Evolutionary conservation across 1,284 basidiomycete species (phyloP), one percentile per base, ranked within the genome.

Genomic region (Pseudozyma sp.): DNA sequence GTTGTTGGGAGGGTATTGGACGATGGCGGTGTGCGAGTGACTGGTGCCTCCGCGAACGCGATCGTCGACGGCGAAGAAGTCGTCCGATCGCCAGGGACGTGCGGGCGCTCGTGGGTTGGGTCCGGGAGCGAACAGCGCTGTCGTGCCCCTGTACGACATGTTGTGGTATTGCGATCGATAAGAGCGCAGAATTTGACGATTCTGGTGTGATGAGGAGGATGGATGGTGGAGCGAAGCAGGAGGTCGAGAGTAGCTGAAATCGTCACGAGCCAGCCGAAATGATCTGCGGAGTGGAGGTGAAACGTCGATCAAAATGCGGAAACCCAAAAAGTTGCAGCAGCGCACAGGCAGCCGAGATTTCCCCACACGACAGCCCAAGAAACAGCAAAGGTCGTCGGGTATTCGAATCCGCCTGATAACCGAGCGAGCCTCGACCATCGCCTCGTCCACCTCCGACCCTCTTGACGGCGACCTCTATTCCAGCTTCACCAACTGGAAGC

Each of bases 31-130:
- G 53, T 85, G 79, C 7, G 86, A 86, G 31, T 77, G 72, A n/a
- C 84, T 85, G 30, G 76, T 78, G 9, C 87, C 87, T 34, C 87
- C 86, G n/a, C 87, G 78, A 13, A 87, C 84, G 5, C 82, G 69
- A 67, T 87, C 87, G 72, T 87, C 85, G 24, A 87, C 85, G 3
- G 85, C 82, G 35, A 61, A 71, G 82, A 87, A 87, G 19, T 62
- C 54, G 30, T 63, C 57, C n/a, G 66, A 62, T 46, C 60, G 55
- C 78, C 78, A 80, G 16, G 67, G 54, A 5, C 58, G 51, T 1
- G 70, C 62, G 3, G 74, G 74, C 5, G 66, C 34, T 5, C 57
- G 59, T 7, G 66, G 65, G 16, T 73, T 72, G 8, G 68, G 65
- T 0, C 66, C 64, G 14, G 74, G 69, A 0, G 68, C 70, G 29